Base-by-base conservation (phyloP, 371 early-diverging fungal genomes). In the Mucor lusitanicus region DNA sequence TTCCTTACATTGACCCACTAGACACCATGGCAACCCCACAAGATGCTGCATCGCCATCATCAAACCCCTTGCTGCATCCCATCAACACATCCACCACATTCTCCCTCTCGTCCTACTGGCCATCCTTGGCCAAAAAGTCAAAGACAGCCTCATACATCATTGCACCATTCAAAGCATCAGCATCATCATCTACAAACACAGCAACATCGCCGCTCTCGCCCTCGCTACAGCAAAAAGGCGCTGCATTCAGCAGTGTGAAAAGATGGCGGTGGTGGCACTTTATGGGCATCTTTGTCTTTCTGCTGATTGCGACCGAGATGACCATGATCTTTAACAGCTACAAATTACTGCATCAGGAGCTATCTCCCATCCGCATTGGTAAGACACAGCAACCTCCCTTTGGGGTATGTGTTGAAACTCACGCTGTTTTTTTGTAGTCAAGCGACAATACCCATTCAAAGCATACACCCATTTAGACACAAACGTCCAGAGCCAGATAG, bases 231-330 rank as follows among this genome's bases (percentile, higher is more conserved):
- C 61, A 30, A 6, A 28, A 32, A 19, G 9, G n/a, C 2, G 30
- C 28, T 44, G 11, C 61, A n/a, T 28, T 30, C 7, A 73, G 58
- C 28, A 73, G 33, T 55, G 63, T 37, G 3, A 73, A 68, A 58
- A 69, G 69, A 63, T 86, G 86, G 85, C 81, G 76, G 28, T 88
- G 88, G 88, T 88, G 86, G 87, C 75, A 83, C 58, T 69, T 76
- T 33, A 63, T 80, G 11, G 70, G 72, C 7, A 57, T 78, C 3
- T 59, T 80, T n/a, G 69, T 84, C 9, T 19, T 80, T 8, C n/a
- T 78, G 5, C 72, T 85, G 57, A 81, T 77, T 0, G 37, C 82
- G 17, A 48, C 77, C 15, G 77, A 88, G 61, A 55, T 78, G 1
- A 44, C 76, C 9, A 67, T 79, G 12, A 68, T 85, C 9, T 28